Conservation (phyloP, 2,329 filamentous ascomycete species). For the Trichoderma oligosporum region DNA sequence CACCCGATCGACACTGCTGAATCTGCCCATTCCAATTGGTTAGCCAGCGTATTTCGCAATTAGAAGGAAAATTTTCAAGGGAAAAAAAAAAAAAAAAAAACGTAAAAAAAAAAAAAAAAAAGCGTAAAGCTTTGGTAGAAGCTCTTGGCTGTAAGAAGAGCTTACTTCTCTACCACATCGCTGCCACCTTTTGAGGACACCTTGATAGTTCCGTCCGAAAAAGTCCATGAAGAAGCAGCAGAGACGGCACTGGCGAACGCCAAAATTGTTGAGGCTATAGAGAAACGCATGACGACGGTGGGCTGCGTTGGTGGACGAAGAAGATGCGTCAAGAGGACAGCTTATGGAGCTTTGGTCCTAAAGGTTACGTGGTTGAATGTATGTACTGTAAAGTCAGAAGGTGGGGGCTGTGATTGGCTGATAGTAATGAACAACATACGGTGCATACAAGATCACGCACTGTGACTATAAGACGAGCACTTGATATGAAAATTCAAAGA, state of each 20-base stretch:
- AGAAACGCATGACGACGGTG: conserved; percentile 38
- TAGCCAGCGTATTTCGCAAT: conserved; percentile 24
- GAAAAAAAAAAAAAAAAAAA: neutral
- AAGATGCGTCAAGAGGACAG: conserved; percentile 29
- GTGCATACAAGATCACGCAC: neutral
- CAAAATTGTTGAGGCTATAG: conserved; percentile 39
- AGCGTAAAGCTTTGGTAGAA: neutral
- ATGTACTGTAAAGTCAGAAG: conserved; percentile 9
- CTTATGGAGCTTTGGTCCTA: conserved; percentile 27
- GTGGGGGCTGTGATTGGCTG: conserved; percentile 26
- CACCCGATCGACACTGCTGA: conserved; percentile 57
- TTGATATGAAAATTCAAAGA: no score
- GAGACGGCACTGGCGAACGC: conserved; percentile 46
- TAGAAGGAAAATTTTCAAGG: neutral
- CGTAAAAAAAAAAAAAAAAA: neutral
- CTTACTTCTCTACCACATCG: conserved; percentile 64
- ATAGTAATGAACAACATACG: neutral
- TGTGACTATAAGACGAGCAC: no score
- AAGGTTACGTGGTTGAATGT: conserved; percentile 33
- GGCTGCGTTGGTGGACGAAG: conserved; percentile 22
- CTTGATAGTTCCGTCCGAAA: conserved; percentile 67
- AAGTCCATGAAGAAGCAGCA: conserved; percentile 63
- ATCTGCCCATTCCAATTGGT: conserved; percentile 42
- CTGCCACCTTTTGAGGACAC: conserved; percentile 63
- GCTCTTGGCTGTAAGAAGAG: conserved; percentile 19